A percentile compares a stretch with the other conserved stretches of the same genome.
Conservation (phyloP, 169 alveolate species). For the Eimeria necatrix region DNA sequence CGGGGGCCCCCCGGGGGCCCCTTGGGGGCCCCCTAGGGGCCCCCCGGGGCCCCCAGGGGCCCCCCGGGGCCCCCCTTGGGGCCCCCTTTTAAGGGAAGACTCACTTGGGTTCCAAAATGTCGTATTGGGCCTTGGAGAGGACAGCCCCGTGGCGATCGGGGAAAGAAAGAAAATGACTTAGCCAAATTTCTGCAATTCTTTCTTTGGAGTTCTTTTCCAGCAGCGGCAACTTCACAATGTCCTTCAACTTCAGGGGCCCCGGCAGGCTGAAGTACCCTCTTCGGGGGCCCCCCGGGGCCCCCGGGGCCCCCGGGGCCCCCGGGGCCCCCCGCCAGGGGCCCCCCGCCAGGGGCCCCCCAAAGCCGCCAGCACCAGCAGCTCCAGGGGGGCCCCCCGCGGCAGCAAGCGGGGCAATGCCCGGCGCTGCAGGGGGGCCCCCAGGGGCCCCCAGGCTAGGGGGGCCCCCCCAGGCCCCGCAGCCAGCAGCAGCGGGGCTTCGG, state of each 20-base stretch:
- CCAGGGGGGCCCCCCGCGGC: not conserved
- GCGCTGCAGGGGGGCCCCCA: not conserved
- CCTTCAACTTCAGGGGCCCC: slow-evolving; percentile 28
- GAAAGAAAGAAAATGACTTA: not conserved
- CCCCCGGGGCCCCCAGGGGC: too few species aligned
- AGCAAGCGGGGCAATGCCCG: too few species aligned
- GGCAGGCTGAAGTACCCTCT: not conserved
- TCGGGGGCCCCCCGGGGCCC: not conserved
- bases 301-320: not conserved
- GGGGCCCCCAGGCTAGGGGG: not conserved
- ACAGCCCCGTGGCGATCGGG: not conserved
- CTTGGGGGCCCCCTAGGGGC: not conserved
- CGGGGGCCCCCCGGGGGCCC: not conserved
- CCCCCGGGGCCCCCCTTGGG: too few species aligned
- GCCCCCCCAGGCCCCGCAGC: not conserved
- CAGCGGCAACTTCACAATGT: slow-evolving; percentile 59
- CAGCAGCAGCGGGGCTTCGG: too few species aligned
- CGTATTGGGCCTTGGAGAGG: not conserved
- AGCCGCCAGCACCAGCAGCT: not conserved
- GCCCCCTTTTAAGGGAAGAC: not conserved
- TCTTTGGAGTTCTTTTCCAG: not conserved
- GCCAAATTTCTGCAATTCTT: slow-evolving; percentile 16
- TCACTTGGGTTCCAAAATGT: not conserved
- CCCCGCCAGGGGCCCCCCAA: not conserved
- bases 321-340: not conserved